Evolutionary conservation across 345 rosid species (phyloP).

Genomic region (Fremontodendron californicum): DNA sequence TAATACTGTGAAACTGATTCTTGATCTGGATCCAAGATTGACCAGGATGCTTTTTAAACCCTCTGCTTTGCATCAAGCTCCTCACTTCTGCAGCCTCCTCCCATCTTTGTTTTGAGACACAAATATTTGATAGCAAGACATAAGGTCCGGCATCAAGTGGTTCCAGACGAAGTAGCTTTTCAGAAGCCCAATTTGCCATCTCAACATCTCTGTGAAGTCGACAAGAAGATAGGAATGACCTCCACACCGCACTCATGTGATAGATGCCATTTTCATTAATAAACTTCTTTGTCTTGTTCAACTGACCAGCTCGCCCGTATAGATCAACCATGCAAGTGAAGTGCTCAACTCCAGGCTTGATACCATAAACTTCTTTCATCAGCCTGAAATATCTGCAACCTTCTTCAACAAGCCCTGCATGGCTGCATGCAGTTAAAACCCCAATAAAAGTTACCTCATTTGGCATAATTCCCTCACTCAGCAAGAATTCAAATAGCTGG

Average conservation of each 20-base stretch:
- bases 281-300: constrained; percentile 41
- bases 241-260: constrained; percentile 39
- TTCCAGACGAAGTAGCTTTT: constrained; percentile 30
- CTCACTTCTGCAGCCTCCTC: constrained; percentile 38
- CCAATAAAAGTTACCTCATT: constrained; percentile 46
- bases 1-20: constrained; percentile 5
- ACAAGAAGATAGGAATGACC: constrained; percentile 47
- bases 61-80: constrained; percentile 34
- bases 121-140: constrained; percentile 38
- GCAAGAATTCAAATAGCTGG: constrained; percentile 30
- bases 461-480: constrained; percentile 34
- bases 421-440: constrained; percentile 55
- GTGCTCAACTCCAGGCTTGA: constrained; percentile 47
- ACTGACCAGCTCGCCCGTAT: constrained; percentile 47
- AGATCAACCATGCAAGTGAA: constrained; percentile 57
- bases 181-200: constrained; percentile 43
- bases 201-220: constrained; percentile 36
- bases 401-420: constrained; percentile 44
- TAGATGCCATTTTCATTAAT: constrained; percentile 37
- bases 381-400: constrained; percentile 39
- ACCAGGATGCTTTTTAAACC: constrained; percentile 43
- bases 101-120: constrained; percentile 36
- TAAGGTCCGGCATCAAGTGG: constrained; percentile 44
- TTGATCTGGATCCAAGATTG: constrained; percentile 54
- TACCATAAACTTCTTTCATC: constrained; percentile 40